Conservation (phyloP, 305 asterid genomes). For the Fraxinus velutina region DNA sequence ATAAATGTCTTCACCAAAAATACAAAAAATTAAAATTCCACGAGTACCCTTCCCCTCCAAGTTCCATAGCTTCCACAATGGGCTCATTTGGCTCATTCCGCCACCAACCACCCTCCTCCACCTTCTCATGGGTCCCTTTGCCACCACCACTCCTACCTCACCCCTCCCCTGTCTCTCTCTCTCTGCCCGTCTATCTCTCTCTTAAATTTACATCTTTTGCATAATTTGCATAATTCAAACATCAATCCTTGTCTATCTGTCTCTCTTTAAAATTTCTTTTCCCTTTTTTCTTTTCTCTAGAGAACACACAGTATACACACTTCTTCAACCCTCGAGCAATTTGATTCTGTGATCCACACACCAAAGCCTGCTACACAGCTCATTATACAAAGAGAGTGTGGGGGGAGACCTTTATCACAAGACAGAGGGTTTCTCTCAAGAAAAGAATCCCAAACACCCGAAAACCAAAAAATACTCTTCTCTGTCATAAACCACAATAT, state of each 20-base stretch:
- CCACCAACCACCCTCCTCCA: background rate
- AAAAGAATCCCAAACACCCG: slow-evolving; percentile 39
- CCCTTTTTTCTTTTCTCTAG: background rate
- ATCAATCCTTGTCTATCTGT: slow-evolving; percentile 12
- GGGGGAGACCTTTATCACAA: slow-evolving; percentile 24
- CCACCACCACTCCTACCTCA: background rate
- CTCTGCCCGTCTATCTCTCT: background rate
- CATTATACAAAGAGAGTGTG: background rate
- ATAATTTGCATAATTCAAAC: background rate
- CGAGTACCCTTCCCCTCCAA: slow-evolving; percentile 14
- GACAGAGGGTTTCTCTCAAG: slow-evolving; percentile 49
- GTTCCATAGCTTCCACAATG: slow-evolving; percentile 24
- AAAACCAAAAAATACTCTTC: background rate
- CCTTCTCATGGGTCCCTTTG: slow-evolving; percentile 25
- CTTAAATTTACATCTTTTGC: slow-evolving; percentile 3
- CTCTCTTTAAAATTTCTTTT: background rate
- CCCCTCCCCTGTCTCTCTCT: background rate
- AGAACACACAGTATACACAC: slow-evolving; percentile 1
- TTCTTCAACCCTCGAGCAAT: slow-evolving; percentile 29
- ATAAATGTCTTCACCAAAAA: background rate
- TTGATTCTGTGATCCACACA: slow-evolving; percentile 42
- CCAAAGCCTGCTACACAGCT: slow-evolving; percentile 10
- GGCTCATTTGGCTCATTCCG: background rate
- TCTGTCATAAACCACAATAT: background rate
- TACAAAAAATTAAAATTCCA: background rate